Percentiles rank a stretch among this genome's conserved stretches.
phyloP scores from a whole-genome alignment of 2,329 filamentous ascomycete species.

The Aureobasidium mangrovei region DNA sequence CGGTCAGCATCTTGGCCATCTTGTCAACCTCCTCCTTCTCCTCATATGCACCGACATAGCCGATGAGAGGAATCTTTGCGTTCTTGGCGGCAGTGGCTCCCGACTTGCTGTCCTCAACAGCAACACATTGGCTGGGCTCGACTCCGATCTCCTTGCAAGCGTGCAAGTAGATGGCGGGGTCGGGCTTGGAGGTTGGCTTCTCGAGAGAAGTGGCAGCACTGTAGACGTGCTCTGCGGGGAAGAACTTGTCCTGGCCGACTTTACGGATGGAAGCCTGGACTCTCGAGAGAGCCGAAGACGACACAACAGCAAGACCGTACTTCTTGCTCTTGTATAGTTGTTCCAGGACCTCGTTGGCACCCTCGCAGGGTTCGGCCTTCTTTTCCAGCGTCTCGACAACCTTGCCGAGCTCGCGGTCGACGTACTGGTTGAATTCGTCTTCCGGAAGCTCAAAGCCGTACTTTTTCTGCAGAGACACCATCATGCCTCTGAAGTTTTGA shows the following conservation, averaged over 20 bases:
- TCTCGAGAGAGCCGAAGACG: slow-evolving; percentile 67
- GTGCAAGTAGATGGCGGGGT: slow-evolving; percentile 78
- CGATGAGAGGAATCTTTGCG: slow-evolving; percentile 72
- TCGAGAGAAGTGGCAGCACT: slow-evolving; percentile 71
- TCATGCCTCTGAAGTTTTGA: slow-evolving; percentile 92
- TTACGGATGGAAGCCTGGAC: slow-evolving; percentile 71
- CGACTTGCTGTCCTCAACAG: slow-evolving; percentile 83
- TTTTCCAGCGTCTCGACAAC: slow-evolving; percentile 72
- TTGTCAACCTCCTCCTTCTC: slow-evolving; percentile 53
- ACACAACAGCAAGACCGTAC: slow-evolving; percentile 61
- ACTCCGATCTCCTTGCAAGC: slow-evolving; percentile 67
- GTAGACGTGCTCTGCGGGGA: slow-evolving; percentile 66
- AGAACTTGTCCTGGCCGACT: slow-evolving; percentile 71
- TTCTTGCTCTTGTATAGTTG: slow-evolving; percentile 52
- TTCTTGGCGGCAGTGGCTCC: slow-evolving; percentile 69
- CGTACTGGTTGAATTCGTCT: slow-evolving; percentile 65
- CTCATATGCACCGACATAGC: slow-evolving; percentile 74
- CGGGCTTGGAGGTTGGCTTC: slow-evolving; percentile 79
- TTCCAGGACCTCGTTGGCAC: slow-evolving; percentile 46
- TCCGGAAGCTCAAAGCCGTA: slow-evolving; percentile 61
- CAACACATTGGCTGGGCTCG: slow-evolving; percentile 61
- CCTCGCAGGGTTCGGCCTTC: slow-evolving; percentile 33
- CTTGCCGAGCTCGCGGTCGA: slow-evolving; percentile 67
- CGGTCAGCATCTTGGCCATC: slow-evolving; percentile 42
- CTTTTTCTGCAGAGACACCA: slow-evolving; percentile 64